A percentile compares a stretch with the other conserved stretches of the same genome.
Conservation (phyloP, 139 green algal species). For the Chlorella ohadii region DNA sequence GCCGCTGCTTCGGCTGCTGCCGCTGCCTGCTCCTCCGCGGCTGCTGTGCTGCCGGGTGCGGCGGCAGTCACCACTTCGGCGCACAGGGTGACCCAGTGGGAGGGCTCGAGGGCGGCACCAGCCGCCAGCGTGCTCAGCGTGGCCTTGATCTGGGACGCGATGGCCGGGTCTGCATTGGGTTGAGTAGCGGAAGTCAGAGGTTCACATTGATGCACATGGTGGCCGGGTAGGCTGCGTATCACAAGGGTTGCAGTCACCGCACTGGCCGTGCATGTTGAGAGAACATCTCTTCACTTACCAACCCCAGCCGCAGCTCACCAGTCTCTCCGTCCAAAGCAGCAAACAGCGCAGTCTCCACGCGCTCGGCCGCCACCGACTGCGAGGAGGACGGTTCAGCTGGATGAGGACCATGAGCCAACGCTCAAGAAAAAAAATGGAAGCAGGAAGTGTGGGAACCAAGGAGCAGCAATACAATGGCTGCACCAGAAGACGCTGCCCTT, state of each 20-base stretch:
- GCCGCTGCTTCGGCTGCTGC: constrained; percentile 1
- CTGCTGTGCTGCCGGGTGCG: background rate
- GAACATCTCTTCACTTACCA: too few species aligned
- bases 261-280: too few species aligned
- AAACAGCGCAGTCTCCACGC: constrained; percentile 82
- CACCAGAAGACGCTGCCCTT: too few species aligned
- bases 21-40: background rate
- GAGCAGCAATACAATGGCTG: too few species aligned
- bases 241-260: too few species aligned
- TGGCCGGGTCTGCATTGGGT: constrained; percentile 24
- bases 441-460: too few species aligned
- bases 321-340: constrained; percentile 84
- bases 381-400: too few species aligned
- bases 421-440: too few species aligned
- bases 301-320: constrained; percentile 10
- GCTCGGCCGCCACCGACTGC: constrained; percentile 46
- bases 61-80: constrained; percentile 66
- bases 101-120: constrained; percentile 48
- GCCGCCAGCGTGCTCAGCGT: constrained; percentile 64
- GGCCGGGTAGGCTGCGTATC: too few species aligned
- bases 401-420: too few species aligned
- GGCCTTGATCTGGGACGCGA: constrained; percentile 59
- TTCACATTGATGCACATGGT: too few species aligned
- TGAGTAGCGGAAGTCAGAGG: too few species aligned
- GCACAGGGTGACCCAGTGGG: constrained; percentile 73